These are phyloP conservation scores for Lecanicillium sp. DNA, from an alignment of 2,329 filamentous ascomycete genomes.

Conservation along the genomic window DNA sequence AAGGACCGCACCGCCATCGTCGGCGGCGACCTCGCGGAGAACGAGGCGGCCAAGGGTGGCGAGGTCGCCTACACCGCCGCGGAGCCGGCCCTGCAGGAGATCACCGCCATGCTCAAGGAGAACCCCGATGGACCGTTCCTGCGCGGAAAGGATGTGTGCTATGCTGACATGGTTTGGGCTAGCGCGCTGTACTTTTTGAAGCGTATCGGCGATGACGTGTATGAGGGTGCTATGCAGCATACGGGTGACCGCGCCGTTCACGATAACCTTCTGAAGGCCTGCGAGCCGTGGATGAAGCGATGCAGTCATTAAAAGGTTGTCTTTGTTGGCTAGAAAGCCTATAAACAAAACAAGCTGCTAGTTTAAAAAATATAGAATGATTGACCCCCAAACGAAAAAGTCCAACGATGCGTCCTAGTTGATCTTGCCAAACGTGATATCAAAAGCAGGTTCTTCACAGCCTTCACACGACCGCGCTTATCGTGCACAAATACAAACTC, in stretches of 20 bases:
- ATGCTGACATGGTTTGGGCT: slow-evolving; percentile 53
- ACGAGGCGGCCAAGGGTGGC: slow-evolving; percentile 41
- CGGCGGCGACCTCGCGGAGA: slow-evolving; percentile 48
- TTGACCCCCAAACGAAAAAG: not conserved
- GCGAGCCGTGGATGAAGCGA: slow-evolving; percentile 35
- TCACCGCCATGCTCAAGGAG: slow-evolving; percentile 46
- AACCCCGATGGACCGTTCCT: slow-evolving; percentile 55
- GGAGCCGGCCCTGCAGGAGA: slow-evolving; percentile 27
- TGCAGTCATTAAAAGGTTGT: slow-evolving; percentile 26
- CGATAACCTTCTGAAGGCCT: slow-evolving; percentile 33
- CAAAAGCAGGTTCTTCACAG: slow-evolving; percentile 8
- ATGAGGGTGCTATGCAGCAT: slow-evolving; percentile 29
- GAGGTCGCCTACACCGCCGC: slow-evolving; percentile 44
- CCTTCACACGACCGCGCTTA: slow-evolving; percentile 1
- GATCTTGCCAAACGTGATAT: slow-evolving; percentile 4
- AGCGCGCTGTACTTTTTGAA: slow-evolving; percentile 39
- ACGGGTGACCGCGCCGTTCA: slow-evolving; percentile 34
- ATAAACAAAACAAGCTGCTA: too few relatives aligned
- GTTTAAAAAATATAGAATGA: not conserved
- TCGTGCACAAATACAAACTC: slow-evolving; percentile 12
- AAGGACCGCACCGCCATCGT: slow-evolving; percentile 41
- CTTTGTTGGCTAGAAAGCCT: too few relatives aligned
- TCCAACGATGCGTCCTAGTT: not conserved
- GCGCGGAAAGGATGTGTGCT: slow-evolving; percentile 47
- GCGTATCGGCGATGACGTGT: slow-evolving; percentile 29